Base-by-base conservation (phyloP, 345 rosid genomes). In the Euphorbia tirucalli region DNA sequence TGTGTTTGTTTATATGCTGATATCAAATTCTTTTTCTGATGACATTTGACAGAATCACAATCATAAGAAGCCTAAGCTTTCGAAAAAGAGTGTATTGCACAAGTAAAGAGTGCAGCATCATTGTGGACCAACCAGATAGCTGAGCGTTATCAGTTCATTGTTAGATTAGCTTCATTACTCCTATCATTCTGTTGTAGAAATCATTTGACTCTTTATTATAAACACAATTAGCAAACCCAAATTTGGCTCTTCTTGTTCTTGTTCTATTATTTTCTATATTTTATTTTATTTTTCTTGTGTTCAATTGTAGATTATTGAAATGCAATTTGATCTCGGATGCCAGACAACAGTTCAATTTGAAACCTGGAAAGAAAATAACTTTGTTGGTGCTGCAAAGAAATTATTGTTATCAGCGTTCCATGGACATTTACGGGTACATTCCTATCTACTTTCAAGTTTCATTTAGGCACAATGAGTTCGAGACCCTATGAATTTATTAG, bases 41-140 rank as follows among this genome's bases (percentile, higher is more conserved):
- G 69, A 74, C 77, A 52, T 68, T 67, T 49, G 71, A 46, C 89
- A 90, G 97, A 85, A 80, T 76, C 88, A 85, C 0, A 73, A 70
- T 75, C 92, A 85, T 22, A 95, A 89, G 89, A 95, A 88, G 67
- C 87, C 85, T 5, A 95, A 87, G 85, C 77, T 71, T 60, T 62
- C 82, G 27, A 95, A 90, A 88, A 90, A 85, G 88, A 81, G 93
- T 49, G 68, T 90, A 79, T 83, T 92, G 77, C 99, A 92, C 85
- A 95, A 90, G 85, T 94, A 80, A 82, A 16, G 35, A 25, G 32
- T 5, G 46, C 16, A 66, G 30, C 22, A 31, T 48, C 25, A 2
- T 54, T 1, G 14, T 11, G 24, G 19, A 52, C n/a, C 54, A 25
- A 3, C 9, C 56, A 44, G 25, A 4, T 19, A 15, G 15, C 22